phyloP scores from a whole-genome alignment of 164 flowering plant species.

The Tinospora cordifolia region DNA sequence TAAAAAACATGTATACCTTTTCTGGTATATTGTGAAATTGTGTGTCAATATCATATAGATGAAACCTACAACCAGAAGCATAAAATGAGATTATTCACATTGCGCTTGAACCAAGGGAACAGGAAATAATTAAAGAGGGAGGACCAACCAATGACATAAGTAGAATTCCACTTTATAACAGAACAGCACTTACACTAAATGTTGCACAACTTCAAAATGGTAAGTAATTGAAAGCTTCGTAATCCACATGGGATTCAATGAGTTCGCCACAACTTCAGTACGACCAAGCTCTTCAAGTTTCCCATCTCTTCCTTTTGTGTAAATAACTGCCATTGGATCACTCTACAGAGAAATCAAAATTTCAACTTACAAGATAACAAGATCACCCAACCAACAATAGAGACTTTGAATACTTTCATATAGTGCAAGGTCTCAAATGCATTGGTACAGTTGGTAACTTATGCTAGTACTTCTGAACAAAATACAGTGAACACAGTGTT shows the following conservation, averaged over 20 bases:
- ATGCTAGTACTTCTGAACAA: too few relatives aligned
- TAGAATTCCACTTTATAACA: conserved; percentile 1
- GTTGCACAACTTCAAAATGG: conserved; percentile 72
- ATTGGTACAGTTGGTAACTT: neutral
- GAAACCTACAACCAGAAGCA: conserved; percentile 50
- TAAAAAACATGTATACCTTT: conserved; percentile 47
- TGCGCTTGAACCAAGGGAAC: neutral
- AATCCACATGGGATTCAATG: conserved; percentile 71
- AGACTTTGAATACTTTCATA: neutral
- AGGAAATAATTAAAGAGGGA: neutral
- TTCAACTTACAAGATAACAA: conserved; percentile 5
- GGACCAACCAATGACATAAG: conserved; percentile 6
- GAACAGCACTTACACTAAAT: conserved; percentile 58
- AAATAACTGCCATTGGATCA: conserved; percentile 70
- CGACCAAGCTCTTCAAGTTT: conserved; percentile 65
- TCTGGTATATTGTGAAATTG: conserved; percentile 63
- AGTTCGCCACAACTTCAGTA: conserved; percentile 70
- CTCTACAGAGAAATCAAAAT: conserved; percentile 42
- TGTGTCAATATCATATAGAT: conserved; percentile 73
- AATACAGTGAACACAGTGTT: too few relatives aligned
- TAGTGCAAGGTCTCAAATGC: neutral
- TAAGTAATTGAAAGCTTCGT: conserved; percentile 41
- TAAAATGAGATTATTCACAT: conserved; percentile 1
- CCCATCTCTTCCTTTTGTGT: conserved; percentile 62
- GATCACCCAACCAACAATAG: neutral